Evolutionary conservation across 208 protist genomes (phyloP), one percentile per base, ranked within the genome.

Genomic region (Novymonas esmeraldas): DNA sequence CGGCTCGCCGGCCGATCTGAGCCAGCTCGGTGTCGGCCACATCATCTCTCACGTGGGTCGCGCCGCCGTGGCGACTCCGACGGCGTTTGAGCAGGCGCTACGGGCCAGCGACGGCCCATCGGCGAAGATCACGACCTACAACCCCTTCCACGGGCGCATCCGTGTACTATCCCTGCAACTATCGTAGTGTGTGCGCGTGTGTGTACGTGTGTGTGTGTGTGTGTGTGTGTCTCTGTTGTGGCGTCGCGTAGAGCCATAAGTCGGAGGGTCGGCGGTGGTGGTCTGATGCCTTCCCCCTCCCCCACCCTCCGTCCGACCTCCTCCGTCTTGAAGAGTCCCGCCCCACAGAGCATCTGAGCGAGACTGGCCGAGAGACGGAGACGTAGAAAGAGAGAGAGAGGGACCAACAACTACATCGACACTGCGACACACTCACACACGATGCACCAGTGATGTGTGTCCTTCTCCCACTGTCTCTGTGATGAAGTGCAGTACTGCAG

Each of bases 41-140:
- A 77, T 92, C 60, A 76, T 92, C 22, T 87, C 82, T 31, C 82
- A 86, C 48, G 78, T 87, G 1, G 79, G 76, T 3, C 63, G 58
- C 26, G 73, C 73, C 13, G 57, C 64, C 6, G 79, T 88, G 52
- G 59, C 46, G 13, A 73, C 59, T 1, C 34, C 46, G 9, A 46
- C 58, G 11, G 74, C 60, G 14, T 81, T 86, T 29, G 44, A 75
- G 55, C 50, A 57, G 9, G 76, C 74, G n/a, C 57, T 86, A 22
- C 48, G 68, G 20, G 51, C 38, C 9, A 52, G 39, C 10, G 68
- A 64, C 42, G 51, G 52, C 2, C 61, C 51, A 20, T 3, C 48
- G 14, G 65, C 82, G 48, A 82, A 75, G 57, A 57, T 92, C 56
- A 87, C 85, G 7, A 64, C 80, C 9, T 92, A 83, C 55, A 75